A percentile compares a stretch with the other conserved stretches of the same genome.
phyloP scores from a whole-genome alignment of 371 early-diverging fungal genomes.

The Mycotypha africana region DNA sequence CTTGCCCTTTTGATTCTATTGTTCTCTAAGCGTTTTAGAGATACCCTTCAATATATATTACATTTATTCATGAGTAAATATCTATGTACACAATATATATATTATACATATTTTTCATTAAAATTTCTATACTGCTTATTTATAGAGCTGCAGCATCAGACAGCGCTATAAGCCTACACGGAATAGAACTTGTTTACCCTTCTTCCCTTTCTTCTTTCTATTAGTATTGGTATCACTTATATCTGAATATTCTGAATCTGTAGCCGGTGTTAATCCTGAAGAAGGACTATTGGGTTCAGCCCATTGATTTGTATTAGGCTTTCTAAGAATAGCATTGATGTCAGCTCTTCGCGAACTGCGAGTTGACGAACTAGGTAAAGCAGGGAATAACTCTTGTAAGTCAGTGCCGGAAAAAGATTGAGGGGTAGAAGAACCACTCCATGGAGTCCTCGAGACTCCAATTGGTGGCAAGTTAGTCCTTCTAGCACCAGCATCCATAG shows the following conservation, averaged over 20 bases:
- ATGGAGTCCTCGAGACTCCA: conserved; percentile 40
- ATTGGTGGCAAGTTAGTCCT: conserved; percentile 43
- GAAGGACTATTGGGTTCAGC: conserved; percentile 4
- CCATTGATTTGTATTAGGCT: conserved; percentile 7
- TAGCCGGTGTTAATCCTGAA: conserved; percentile 2
- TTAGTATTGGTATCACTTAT: background rate
- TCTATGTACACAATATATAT: no score
- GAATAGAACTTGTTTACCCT: conserved; percentile 52
- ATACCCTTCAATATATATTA: no score
- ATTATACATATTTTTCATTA: no score
- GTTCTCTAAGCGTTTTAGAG: no score
- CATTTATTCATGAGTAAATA: no score
- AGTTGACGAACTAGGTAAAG: conserved; percentile 8
- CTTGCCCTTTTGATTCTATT: no score
- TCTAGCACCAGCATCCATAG: conserved; percentile 10
- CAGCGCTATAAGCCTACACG: conserved; percentile 47
- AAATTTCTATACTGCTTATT: no score
- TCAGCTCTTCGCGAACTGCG: conserved; percentile 8
- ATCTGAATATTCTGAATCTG: conserved; percentile 5
- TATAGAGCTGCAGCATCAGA: no score
- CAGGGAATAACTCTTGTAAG: conserved; percentile 13
- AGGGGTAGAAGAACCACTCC: conserved; percentile 14
- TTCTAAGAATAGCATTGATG: conserved; percentile 4
- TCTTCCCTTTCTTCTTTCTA: conserved; percentile 47
- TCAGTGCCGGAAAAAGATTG: conserved; percentile 2